Base-by-base conservation (phyloP, 1,284 basidiomycete species). In the Paramarasmius palmivorus region DNA sequence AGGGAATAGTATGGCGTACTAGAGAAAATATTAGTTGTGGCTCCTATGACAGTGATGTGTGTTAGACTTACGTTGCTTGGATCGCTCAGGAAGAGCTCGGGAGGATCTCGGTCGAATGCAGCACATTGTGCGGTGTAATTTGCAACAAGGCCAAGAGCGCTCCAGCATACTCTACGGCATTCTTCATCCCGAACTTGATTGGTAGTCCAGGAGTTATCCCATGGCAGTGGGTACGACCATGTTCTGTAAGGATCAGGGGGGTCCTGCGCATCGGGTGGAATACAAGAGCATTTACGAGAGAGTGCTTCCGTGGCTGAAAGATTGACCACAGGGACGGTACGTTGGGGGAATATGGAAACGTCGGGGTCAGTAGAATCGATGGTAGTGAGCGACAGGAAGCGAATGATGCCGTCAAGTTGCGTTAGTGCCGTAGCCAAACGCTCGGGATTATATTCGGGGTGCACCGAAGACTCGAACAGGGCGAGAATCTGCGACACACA, bases 161-260 rank as follows among this genome's bases (percentile, higher is more conserved):
- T 78, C 89, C 89, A 92, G 62, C 84, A 88, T 23, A 91, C 70
- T 34, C 89, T 72, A 29, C 89, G 78, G 52, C 80, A 82, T 61
- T 89, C 85, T 64, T 92, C 89, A 52, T 79, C 79, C 45, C 77
- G 73, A 39, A 80, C 75, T 59, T 89, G 78, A 2, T 72, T 68
- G 2, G 72, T 63, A 1, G 70, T 71, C 85, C 84, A 86, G 9
- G 64, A 62, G 0, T 75, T 65, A 59, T 84, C 79, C 88, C 88
- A 91, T 1, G 81, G 79, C 10, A 84, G 75, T 17, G 72, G 70
- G 47, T 78, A 80, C 0, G 76, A 68, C 70, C 80, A 83, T 17
- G 73, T 73, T 15, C 71, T 68, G 10, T 71, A 66, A 48, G 64
- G 70, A 49, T 79, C 74, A 3, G 72, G 63, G 8, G 67, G 65